Percentiles rank a stretch among this genome's conserved stretches.
Evolutionary conservation across 2,329 filamentous ascomycete species (phyloP).

Genomic region (Hypoxylon sp.): DNA sequence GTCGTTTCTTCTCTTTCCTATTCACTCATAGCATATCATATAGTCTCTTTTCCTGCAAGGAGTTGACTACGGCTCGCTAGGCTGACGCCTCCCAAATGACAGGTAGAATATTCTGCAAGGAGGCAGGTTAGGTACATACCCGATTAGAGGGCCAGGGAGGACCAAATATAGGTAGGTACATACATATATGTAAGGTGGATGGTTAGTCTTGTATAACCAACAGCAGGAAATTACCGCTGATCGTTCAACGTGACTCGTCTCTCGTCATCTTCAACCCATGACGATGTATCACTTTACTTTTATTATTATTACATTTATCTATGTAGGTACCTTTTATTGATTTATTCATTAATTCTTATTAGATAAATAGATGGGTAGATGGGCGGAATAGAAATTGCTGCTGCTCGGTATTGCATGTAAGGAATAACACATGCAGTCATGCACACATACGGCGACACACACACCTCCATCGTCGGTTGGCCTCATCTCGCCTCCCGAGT

Average conservation of each 20-base stretch:
- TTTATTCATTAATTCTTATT: background rate
- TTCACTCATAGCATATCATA: background rate
- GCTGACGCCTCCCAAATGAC: background rate
- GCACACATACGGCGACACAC: background rate
- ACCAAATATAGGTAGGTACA: background rate
- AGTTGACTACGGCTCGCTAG: background rate
- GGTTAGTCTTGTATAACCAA: conserved; percentile 1
- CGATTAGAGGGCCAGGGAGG: background rate
- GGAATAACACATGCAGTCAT: conserved; percentile 2
- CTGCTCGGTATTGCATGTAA: background rate
- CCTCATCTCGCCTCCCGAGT: background rate
- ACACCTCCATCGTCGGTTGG: background rate
- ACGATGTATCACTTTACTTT: background rate
- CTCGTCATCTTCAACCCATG: background rate
- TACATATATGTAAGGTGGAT: background rate
- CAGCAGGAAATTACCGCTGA: background rate
- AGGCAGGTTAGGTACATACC: background rate
- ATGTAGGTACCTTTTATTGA: background rate
- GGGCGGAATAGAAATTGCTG: background rate
- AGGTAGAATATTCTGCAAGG: background rate
- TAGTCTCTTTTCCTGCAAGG: background rate
- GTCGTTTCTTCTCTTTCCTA: too few relatives aligned
- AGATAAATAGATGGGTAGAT: too few relatives aligned
- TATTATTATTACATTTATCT: background rate
- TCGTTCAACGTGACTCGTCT: background rate